A percentile compares a stretch with the other conserved stretches of the same genome.
These are phyloP conservation scores for Coemansia sp. DNA, from an alignment of 192 early-diverging fungal species.

Conservation along the genomic window DNA sequence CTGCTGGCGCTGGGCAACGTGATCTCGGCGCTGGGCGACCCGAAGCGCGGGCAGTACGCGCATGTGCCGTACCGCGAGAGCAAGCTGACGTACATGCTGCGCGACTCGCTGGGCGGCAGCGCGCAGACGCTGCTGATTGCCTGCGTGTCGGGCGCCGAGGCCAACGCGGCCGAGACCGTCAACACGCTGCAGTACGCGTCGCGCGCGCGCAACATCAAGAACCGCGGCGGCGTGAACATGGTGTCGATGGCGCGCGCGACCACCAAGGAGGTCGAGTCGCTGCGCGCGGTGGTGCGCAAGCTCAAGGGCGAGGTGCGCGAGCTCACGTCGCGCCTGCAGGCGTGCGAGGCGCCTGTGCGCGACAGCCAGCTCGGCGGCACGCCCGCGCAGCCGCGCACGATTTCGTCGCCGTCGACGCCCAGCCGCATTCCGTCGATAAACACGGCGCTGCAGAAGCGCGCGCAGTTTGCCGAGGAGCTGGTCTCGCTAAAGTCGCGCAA, in stretches of 20 bases:
- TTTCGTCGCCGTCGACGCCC: constrained; percentile 5
- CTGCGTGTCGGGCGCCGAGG: constrained; percentile 83
- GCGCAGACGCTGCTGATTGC: constrained; percentile 94
- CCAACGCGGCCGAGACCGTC: constrained; percentile 83
- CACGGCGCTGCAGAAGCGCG: constrained; percentile 31
- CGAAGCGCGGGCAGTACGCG: constrained; percentile 47
- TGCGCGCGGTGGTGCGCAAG: constrained; percentile 61
- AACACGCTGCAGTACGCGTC: constrained; percentile 97
- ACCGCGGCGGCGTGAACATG: constrained; percentile 72
- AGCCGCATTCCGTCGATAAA: constrained; percentile 17
- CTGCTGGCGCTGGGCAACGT: constrained; percentile 95
- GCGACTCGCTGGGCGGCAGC: constrained; percentile 94
- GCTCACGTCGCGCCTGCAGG: constrained; percentile 24
- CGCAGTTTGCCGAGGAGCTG: constrained; percentile 18
- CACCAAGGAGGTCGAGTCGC: constrained; percentile 61
- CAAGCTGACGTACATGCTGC: constrained; percentile 93
- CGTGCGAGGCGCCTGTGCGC: background rate
- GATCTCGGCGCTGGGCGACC: constrained; percentile 92
- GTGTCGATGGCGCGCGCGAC: constrained; percentile 56
- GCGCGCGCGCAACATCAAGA: constrained; percentile 93
- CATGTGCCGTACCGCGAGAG: constrained; percentile 97
- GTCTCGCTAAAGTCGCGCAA: constrained; percentile 22
- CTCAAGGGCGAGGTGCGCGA: constrained; percentile 57
- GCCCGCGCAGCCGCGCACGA: background rate
- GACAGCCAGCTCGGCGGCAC: constrained; percentile 1